Evolutionary conservation across 2,329 filamentous ascomycete genomes (phyloP).

Genomic region (Diaporthe vexans): DNA sequence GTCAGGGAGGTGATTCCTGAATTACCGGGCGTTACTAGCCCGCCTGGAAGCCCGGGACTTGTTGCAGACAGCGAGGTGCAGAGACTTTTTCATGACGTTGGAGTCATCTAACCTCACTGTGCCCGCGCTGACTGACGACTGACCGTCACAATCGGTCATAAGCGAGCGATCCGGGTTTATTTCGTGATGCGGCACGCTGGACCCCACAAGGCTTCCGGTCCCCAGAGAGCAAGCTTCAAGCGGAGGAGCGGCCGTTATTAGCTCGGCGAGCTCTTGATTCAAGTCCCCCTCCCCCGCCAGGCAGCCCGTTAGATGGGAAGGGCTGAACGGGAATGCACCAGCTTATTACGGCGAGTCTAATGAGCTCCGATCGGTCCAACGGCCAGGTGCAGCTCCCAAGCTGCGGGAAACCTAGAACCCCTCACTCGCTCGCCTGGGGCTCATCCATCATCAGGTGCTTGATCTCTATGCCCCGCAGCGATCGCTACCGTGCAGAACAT

Average conservation of each 20-base stretch:
- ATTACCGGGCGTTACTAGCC: conserved; percentile 12
- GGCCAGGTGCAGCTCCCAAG: conserved; percentile 33
- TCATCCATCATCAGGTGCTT: conserved; percentile 27
- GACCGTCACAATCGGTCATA: conserved; percentile 42
- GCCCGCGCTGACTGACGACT: conserved; percentile 26
- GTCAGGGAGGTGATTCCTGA: conserved; percentile 34
- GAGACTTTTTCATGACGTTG: conserved; percentile 23
- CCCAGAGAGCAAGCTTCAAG: conserved; percentile 41
- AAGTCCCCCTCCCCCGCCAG: conserved; percentile 15
- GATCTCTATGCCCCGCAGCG: conserved; percentile 27
- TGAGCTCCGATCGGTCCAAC: conserved; percentile 29
- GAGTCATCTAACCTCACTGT: conserved; percentile 34
- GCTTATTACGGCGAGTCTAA: conserved; percentile 20
- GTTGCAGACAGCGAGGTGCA: conserved; percentile 19
- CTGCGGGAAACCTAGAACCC: conserved; percentile 33
- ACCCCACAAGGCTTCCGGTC: conserved; percentile 39
- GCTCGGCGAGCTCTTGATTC: conserved; percentile 33
- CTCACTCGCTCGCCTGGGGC: conserved; percentile 27
- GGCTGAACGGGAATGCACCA: conserved; percentile 26
- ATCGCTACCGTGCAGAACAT: conserved; percentile 16
- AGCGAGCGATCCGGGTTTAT: conserved; percentile 43
- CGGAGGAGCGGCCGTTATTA: conserved; percentile 26
- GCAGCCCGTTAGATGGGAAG: conserved; percentile 21
- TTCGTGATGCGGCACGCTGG: conserved; percentile 41
- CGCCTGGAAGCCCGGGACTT: conserved; percentile 36